Conservation (phyloP, 257 asterid species). For the Ligustrum vulgare region DNA sequence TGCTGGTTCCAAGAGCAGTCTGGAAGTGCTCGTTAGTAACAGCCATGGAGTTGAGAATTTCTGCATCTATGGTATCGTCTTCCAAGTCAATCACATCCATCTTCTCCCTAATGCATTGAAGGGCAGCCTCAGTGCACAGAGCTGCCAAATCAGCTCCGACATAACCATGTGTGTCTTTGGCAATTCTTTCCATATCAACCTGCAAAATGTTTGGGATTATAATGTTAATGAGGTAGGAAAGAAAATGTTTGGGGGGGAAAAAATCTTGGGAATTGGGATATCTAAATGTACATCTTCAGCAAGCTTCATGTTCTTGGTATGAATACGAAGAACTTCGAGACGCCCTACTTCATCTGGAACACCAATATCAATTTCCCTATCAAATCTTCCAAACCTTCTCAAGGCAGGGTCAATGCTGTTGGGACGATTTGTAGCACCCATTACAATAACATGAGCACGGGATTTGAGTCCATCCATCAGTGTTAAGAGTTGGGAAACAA, state of each 20-base stretch:
- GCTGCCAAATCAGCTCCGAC: slow-evolving; percentile 97
- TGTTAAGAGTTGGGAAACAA: slow-evolving; percentile 90
- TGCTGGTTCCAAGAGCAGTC: slow-evolving; percentile 93
- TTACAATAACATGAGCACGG: slow-evolving; percentile 92
- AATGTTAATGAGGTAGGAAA: not conserved
- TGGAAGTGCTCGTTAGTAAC: slow-evolving; percentile 85
- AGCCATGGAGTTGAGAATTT: slow-evolving; percentile 89
- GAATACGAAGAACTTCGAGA: slow-evolving; percentile 90
- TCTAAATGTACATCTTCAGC: slow-evolving; percentile 62
- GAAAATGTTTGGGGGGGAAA: not conserved
- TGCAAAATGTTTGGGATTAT: slow-evolving; percentile 29
- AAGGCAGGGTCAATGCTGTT: slow-evolving; percentile 91
- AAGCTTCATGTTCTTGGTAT: slow-evolving; percentile 95
- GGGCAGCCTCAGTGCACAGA: slow-evolving; percentile 93
- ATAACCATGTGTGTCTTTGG: slow-evolving; percentile 83
- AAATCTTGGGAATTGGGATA: not conserved
- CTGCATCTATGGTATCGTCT: slow-evolving; percentile 88
- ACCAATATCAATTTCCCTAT: slow-evolving; percentile 88
- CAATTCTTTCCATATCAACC: slow-evolving; percentile 86
- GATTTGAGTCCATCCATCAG: slow-evolving; percentile 92
- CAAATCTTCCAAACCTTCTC: slow-evolving; percentile 92
- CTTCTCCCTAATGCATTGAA: slow-evolving; percentile 95
- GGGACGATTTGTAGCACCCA: slow-evolving; percentile 92
- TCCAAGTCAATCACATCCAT: slow-evolving; percentile 94
- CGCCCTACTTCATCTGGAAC: slow-evolving; percentile 97